A percentile compares a stretch with the other conserved stretches of the same genome.
phyloP scores from a whole-genome alignment of 495 filamentous ascomycete species.

The Penicilliopsis zonata region DNA sequence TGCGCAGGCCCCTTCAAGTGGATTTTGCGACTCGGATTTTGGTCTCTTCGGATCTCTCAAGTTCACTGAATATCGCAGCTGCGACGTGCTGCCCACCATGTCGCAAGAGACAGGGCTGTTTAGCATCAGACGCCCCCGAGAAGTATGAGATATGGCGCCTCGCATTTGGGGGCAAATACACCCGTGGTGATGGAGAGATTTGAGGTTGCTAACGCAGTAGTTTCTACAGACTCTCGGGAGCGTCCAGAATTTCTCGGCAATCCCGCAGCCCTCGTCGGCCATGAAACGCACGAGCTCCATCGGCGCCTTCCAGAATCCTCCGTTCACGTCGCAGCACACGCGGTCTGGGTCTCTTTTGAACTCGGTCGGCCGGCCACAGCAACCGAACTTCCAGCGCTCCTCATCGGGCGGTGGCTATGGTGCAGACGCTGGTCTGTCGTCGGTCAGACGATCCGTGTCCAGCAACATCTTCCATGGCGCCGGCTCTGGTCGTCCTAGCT shows the following conservation, averaged over 20 bases:
- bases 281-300: slow-evolving; percentile 89
- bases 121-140: slow-evolving; percentile 61
- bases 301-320: slow-evolving; percentile 49
- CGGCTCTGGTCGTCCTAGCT: slow-evolving; percentile 52
- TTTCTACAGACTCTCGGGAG: slow-evolving; percentile 58
- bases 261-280: slow-evolving; percentile 86
- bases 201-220: slow-evolving; percentile 8
- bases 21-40: slow-evolving; percentile 3
- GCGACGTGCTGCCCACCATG: slow-evolving; percentile 39
- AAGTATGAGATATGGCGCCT: slow-evolving; percentile 36
- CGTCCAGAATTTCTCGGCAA: slow-evolving; percentile 64
- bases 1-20: too few species aligned
- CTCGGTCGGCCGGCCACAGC: slow-evolving; percentile 76
- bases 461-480: slow-evolving; percentile 52
- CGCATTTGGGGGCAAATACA: too few species aligned
- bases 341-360: slow-evolving; percentile 77
- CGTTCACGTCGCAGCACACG: slow-evolving; percentile 54
- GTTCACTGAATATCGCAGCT: too few species aligned
- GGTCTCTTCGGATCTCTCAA: slow-evolving; percentile 2
- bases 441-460: slow-evolving; percentile 77
- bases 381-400: slow-evolving; percentile 72
- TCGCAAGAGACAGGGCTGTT: slow-evolving; percentile 66
- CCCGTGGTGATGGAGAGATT: not conserved
- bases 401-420: slow-evolving; percentile 64
- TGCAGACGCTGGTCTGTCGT: slow-evolving; percentile 65